Conservation (phyloP, 169 alveolate species). For the Plasmodium yoelii region DNA sequence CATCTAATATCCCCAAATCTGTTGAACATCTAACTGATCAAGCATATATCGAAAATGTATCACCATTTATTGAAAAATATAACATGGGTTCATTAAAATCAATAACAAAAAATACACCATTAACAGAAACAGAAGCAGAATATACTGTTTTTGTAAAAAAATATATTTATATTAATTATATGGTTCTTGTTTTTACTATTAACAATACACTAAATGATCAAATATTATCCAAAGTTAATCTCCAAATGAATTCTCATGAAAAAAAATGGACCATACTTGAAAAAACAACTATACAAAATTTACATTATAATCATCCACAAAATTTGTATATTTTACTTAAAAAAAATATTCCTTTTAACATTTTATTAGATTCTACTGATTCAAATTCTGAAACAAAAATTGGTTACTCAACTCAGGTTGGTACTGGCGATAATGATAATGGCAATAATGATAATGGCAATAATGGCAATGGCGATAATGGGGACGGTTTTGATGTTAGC, state of each 20-base stretch:
- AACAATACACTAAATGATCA: constrained; percentile 84
- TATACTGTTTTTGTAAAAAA: constrained; percentile 83
- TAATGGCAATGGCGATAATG: constrained; percentile 32
- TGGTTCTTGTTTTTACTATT: constrained; percentile 84
- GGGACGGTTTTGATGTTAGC: constrained; percentile 27
- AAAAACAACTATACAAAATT: constrained; percentile 39
- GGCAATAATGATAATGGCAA: too few species aligned
- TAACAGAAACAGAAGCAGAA: constrained; percentile 90
- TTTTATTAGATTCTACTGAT: neutral
- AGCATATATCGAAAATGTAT: constrained; percentile 8
- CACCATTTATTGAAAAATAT: constrained; percentile 32
- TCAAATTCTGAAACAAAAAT: neutral
- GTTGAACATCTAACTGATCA: constrained; percentile 24
- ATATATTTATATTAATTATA: constrained; percentile 74
- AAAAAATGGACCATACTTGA: constrained; percentile 42
- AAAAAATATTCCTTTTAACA: constrained; percentile 3
- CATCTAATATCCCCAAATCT: constrained; percentile 4
- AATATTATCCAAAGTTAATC: constrained; percentile 8
- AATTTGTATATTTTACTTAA: constrained; percentile 31
- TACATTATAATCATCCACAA: constrained; percentile 46
- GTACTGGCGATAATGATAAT: constrained; percentile 15
- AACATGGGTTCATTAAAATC: constrained; percentile 35
- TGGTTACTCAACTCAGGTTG: neutral
- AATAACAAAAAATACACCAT: constrained; percentile 73
- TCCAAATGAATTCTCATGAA: constrained; percentile 47